Conservation (phyloP, 331 rosid species). For the Ulmus americana region DNA sequence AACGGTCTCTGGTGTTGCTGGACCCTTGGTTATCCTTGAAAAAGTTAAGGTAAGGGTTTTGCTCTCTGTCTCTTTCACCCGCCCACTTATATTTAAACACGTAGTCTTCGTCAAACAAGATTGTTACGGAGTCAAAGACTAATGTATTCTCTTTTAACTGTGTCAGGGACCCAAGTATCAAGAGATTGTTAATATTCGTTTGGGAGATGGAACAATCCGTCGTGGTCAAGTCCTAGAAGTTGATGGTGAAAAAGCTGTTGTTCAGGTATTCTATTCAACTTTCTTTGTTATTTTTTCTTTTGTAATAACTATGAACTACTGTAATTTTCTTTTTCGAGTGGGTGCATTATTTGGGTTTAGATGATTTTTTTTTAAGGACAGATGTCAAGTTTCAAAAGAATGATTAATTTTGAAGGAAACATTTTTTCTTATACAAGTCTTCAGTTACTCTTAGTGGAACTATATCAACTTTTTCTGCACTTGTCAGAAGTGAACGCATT, state of each 20-base stretch:
- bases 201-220: conserved; percentile 84
- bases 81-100: neutral
- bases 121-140: conserved; percentile 14
- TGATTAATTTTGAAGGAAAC: neutral
- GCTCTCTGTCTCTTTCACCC: conserved; percentile 1
- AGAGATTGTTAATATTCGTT: conserved; percentile 95
- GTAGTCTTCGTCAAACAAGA: conserved; percentile 3
- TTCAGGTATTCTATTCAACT: conserved; percentile 51
- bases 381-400: neutral
- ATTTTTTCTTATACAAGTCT: neutral
- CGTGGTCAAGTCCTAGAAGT: conserved; percentile 99
- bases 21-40: conserved; percentile 95
- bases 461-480: neutral
- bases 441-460: neutral
- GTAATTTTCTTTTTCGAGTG: neutral
- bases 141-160: conserved; percentile 21
- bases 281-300: neutral
- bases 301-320: neutral
- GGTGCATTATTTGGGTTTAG: conserved; percentile 3
- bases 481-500: conserved; percentile 1
- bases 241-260: conserved; percentile 97
- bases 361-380: conserved; percentile 1
- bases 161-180: conserved; percentile 94
- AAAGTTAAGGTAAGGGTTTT: conserved; percentile 78
- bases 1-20: conserved; percentile 99